phyloP scores from a whole-genome alignment of 2,329 filamentous ascomycete genomes.

The Pseudocercospora ulei region DNA sequence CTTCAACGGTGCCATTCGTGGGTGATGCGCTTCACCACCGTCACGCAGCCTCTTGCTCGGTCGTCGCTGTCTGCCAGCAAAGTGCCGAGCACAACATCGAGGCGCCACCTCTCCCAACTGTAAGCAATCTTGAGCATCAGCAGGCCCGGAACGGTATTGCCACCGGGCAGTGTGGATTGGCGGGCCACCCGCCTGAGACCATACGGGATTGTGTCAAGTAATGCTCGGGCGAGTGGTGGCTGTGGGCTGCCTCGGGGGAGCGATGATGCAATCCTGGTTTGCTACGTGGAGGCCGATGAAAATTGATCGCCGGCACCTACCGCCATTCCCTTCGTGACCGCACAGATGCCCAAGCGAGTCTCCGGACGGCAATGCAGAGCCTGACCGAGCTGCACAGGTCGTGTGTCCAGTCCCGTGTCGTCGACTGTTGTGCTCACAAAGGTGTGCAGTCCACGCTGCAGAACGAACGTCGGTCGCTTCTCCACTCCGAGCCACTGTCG shows the following conservation, averaged over 20 bases:
- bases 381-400: constrained; percentile 15
- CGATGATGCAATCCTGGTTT: constrained; percentile 14
- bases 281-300: constrained; percentile 7
- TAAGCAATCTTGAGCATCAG: constrained; percentile 2
- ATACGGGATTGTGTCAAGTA: constrained; percentile 4
- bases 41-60: too few species aligned
- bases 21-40: too few species aligned
- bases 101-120: not conserved
- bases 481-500: constrained; percentile 17
- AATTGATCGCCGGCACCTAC: constrained; percentile 14
- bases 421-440: not conserved
- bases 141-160: not conserved
- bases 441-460: constrained; percentile 1
- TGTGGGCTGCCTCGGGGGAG: constrained; percentile 10
- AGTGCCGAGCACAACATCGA: constrained; percentile 1
- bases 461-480: constrained; percentile 8
- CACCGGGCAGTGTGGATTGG: constrained; percentile 1
- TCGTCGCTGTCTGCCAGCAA: not conserved
- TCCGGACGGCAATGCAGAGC: constrained; percentile 10
- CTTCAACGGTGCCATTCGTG: constrained; percentile 1
- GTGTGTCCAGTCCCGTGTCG: too few species aligned
- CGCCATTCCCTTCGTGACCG: constrained; percentile 14
- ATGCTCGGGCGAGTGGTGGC: constrained; percentile 9
- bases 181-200: constrained; percentile 5
- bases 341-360: constrained; percentile 10